These are phyloP conservation scores for Trichoderma sp. DNA, from an alignment of 2,329 filamentous ascomycete species.

Conservation along the genomic window DNA sequence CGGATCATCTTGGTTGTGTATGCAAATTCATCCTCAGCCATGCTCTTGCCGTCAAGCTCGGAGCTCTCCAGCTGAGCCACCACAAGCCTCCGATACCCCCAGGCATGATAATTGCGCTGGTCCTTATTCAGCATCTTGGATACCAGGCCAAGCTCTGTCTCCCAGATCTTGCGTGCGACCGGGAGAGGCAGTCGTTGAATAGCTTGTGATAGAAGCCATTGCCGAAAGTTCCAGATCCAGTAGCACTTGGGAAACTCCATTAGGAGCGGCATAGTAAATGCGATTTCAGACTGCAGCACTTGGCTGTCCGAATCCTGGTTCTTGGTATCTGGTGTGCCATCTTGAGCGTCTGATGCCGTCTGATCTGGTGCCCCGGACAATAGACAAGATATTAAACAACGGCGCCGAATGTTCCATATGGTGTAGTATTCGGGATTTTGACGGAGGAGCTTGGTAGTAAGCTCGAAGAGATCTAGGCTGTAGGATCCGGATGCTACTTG, in stretches of 20 bases:
- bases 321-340: neutral
- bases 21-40: conserved; percentile 77
- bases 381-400: conserved; percentile 59
- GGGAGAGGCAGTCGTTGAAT: conserved; percentile 58
- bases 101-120: conserved; percentile 92
- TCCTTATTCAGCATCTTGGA: conserved; percentile 86
- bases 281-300: conserved; percentile 68
- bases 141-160: conserved; percentile 76
- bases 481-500: conserved; percentile 46
- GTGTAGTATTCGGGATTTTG: conserved; percentile 89
- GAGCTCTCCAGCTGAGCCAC: conserved; percentile 69
- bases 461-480: conserved; percentile 52
- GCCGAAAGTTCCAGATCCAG: conserved; percentile 97
- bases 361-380: conserved; percentile 52
- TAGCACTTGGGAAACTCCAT: conserved; percentile 93
- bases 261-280: conserved; percentile 79
- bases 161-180: conserved; percentile 68
- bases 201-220: conserved; percentile 76
- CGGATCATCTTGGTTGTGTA: conserved; percentile 90
- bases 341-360: conserved; percentile 45
- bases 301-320: conserved; percentile 49
- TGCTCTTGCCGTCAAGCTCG: conserved; percentile 51
- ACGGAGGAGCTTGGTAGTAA: conserved; percentile 69
- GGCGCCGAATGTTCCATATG: conserved; percentile 83
- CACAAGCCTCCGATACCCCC: conserved; percentile 82